Evolutionary conservation across 2,329 filamentous ascomycete genomes (phyloP).

Genomic region (Aspergillus sp.): DNA sequence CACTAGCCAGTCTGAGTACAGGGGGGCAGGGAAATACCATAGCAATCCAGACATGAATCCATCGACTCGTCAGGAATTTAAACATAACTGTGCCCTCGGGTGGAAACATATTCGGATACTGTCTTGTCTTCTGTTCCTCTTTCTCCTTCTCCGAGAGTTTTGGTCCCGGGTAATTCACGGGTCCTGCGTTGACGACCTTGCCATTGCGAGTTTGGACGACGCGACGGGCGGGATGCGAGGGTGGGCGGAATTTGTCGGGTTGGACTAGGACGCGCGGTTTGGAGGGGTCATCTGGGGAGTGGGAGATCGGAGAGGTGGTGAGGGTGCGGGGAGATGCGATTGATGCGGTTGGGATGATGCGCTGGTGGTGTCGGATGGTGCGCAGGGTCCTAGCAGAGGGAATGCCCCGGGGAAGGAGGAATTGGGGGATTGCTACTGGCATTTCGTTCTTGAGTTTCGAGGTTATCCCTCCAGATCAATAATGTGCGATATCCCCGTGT

Average conservation of each 20-base stretch:
- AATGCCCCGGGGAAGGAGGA: conserved; percentile 58
- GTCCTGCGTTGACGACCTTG: conserved; percentile 26
- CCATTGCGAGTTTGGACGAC: conserved; percentile 43
- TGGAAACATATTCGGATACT: conserved; percentile 87
- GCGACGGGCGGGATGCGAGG: conserved; percentile 73
- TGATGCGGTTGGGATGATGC: conserved; percentile 13
- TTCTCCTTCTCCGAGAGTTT: conserved; percentile 59
- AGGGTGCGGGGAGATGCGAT: conserved; percentile 15
- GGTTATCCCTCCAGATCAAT: too few relatives aligned
- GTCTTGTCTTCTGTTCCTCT: conserved; percentile 57
- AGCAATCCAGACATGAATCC: conserved; percentile 74
- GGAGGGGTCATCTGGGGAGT: conserved; percentile 18
- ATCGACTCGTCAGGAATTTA: conserved; percentile 72
- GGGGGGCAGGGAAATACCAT: conserved; percentile 52
- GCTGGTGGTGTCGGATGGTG: conserved; percentile 16
- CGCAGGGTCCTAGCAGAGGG: conserved; percentile 25
- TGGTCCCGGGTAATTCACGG: conserved; percentile 66
- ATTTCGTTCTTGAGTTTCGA: background rate
- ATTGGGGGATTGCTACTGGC: conserved; percentile 50
- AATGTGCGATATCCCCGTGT: too few relatives aligned
- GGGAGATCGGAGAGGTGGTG: conserved; percentile 13
- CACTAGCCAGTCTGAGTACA: conserved; percentile 9
- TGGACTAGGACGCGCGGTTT: conserved; percentile 73
- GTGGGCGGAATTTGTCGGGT: conserved; percentile 82
- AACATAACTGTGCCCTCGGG: conserved; percentile 73